Evolutionary conservation across 176 grass and related monocot genomes (phyloP).

Genomic region (Zizania latifolia): DNA sequence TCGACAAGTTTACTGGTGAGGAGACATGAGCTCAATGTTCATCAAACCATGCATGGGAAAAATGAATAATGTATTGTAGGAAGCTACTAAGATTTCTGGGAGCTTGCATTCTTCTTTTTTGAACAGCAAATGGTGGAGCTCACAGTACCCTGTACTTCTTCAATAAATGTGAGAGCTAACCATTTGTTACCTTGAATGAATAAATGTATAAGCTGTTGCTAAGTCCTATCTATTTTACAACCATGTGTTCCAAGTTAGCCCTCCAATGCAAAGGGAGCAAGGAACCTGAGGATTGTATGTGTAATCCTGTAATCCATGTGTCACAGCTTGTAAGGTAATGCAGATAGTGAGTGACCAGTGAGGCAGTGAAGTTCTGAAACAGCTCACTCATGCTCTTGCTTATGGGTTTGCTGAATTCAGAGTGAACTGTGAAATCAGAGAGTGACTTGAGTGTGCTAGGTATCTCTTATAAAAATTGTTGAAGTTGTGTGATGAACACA

Average conservation of each 20-base stretch:
- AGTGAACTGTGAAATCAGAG: not conserved
- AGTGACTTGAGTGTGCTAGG: not conserved
- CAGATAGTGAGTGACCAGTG: too few relatives aligned
- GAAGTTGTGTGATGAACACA: not conserved
- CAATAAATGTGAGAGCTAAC: conserved; percentile 9
- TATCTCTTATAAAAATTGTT: too few relatives aligned
- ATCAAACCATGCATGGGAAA: not conserved
- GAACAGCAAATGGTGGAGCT: not conserved
- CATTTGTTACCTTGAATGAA: not conserved
- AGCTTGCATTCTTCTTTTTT: not conserved
- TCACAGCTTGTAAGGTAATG: too few relatives aligned
- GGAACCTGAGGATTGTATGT: not conserved
- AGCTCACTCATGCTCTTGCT: too few relatives aligned
- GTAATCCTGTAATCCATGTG: not conserved
- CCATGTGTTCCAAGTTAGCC: not conserved
- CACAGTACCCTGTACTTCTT: not conserved
- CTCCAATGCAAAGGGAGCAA: not conserved
- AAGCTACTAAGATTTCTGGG: not conserved
- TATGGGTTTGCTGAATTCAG: not conserved
- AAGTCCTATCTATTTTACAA: not conserved
- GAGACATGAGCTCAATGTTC: not conserved
- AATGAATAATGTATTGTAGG: not conserved
- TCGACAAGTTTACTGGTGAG: conserved; percentile 14
- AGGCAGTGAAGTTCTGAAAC: too few relatives aligned
- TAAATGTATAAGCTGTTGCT: not conserved